Evolutionary conservation across 805 yeast species (phyloP).

Genomic region (Kregervanrija fluxuum): DNA sequence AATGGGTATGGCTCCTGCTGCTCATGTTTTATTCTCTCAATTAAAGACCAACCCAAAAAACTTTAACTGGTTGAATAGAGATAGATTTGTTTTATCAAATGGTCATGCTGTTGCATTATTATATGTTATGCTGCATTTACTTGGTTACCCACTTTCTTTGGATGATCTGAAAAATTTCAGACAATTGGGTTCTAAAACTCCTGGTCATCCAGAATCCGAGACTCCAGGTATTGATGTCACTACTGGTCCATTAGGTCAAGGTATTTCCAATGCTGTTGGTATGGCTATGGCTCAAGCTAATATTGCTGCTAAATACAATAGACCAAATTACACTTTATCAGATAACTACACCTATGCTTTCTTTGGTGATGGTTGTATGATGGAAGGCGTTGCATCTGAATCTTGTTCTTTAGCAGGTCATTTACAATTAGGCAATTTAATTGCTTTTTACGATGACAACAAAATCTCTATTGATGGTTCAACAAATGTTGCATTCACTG

Average conservation of each 20-base stretch:
- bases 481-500: slow-evolving; percentile 86
- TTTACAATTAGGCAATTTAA: slow-evolving; percentile 84
- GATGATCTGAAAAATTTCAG: slow-evolving; percentile 89
- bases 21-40: slow-evolving; percentile 77
- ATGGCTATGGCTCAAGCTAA: slow-evolving; percentile 91
- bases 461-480: slow-evolving; percentile 94
- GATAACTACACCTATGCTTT: slow-evolving; percentile 73
- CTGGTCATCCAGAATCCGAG: slow-evolving; percentile 96
- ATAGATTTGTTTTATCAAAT: slow-evolving; percentile 89
- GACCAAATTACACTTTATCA: slow-evolving; percentile 67
- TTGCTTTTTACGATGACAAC: slow-evolving; percentile 95
- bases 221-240: slow-evolving; percentile 94
- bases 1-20: slow-evolving; percentile 93
- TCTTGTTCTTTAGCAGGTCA: slow-evolving; percentile 95
- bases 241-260: slow-evolving; percentile 99
- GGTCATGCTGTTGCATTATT: slow-evolving; percentile 94
- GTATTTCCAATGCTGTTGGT: slow-evolving; percentile 94
- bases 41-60: slow-evolving; percentile 85
- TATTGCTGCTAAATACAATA: slow-evolving; percentile 88
- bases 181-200: slow-evolving; percentile 84
- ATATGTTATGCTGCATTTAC: slow-evolving; percentile 77
- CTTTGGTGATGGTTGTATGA: slow-evolving; percentile 96
- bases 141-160: slow-evolving; percentile 72
- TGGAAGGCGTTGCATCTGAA: slow-evolving; percentile 97
- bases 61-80: slow-evolving; percentile 92